A percentile compares a stretch with the other conserved stretches of the same genome.
Conservation (phyloP, 257 asterid species). For the Thymus quinquecostatus region DNA sequence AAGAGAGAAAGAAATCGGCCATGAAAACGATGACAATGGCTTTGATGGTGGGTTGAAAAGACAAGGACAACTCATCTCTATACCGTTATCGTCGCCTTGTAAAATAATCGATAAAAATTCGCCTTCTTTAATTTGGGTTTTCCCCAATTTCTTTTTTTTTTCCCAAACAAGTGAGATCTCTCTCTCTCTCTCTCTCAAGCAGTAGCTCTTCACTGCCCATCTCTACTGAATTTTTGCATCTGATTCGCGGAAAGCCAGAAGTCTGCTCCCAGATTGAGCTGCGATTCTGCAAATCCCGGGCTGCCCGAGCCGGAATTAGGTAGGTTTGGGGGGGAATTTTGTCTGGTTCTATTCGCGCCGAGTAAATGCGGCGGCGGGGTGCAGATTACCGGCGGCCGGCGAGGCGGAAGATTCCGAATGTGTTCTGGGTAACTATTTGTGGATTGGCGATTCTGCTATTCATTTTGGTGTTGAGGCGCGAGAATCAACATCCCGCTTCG, state of each 20-base stretch:
- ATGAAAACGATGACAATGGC: slow-evolving; percentile 2
- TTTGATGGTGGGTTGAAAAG: not conserved
- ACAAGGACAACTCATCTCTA: not conserved
- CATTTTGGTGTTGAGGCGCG: slow-evolving; percentile 63
- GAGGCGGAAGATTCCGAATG: slow-evolving; percentile 71
- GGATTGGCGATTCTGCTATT: slow-evolving; percentile 66
- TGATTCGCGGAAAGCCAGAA: not conserved
- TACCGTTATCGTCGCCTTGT: slow-evolving; percentile 4
- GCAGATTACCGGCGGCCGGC: slow-evolving; percentile 79
- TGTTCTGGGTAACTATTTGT: slow-evolving; percentile 60
- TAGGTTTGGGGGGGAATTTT: not conserved
- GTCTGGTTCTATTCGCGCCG: not conserved
- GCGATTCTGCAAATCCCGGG: slow-evolving; percentile 13
- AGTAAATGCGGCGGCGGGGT: slow-evolving; percentile 78
- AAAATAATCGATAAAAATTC: not conserved
- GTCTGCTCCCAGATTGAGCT: slow-evolving; percentile 24
- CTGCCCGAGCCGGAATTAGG: slow-evolving; percentile 4
- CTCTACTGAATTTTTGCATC: slow-evolving; percentile 14
- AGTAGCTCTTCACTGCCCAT: slow-evolving; percentile 24
- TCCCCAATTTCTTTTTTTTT: not conserved
- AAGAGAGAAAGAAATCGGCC: not conserved
- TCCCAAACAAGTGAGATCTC: slow-evolving; percentile 29
- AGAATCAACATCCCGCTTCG: slow-evolving; percentile 57
- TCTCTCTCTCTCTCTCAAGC: slow-evolving; percentile 30
- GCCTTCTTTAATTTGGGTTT: not conserved